Percentiles rank a stretch among this genome's conserved stretches.
Conservation (phyloP, 352 stramenopile species). For the Peronospora belbahrii region DNA sequence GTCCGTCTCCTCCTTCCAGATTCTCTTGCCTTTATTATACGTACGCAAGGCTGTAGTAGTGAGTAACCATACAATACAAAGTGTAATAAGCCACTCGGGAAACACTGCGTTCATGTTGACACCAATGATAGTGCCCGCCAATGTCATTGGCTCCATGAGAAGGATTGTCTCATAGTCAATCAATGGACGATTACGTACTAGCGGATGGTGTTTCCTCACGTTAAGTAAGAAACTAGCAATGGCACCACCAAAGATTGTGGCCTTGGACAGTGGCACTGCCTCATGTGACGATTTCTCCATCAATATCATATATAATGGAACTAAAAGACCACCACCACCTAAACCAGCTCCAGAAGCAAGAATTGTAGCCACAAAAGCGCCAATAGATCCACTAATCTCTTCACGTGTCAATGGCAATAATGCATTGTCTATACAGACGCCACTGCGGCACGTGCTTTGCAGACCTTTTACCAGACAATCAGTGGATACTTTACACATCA, state of each 20-base stretch:
- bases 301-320: constrained; percentile 72
- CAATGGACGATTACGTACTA: constrained; percentile 48
- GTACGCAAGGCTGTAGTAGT: constrained; percentile 62
- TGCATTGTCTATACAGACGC: constrained; percentile 41
- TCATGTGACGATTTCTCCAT: constrained; percentile 71
- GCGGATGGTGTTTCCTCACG: constrained; percentile 49
- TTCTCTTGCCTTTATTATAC: constrained; percentile 55
- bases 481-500: constrained; percentile 33
- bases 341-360: constrained; percentile 61
- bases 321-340: constrained; percentile 65
- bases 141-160: constrained; percentile 83
- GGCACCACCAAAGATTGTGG: constrained; percentile 74
- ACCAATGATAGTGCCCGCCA: constrained; percentile 78
- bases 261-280: constrained; percentile 75
- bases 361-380: constrained; percentile 53
- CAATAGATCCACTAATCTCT: constrained; percentile 56
- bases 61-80: constrained; percentile 71
- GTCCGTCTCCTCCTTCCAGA: constrained; percentile 55
- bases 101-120: constrained; percentile 82
- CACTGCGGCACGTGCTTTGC: constrained; percentile 35
- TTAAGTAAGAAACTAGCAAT: constrained; percentile 77
- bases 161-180: constrained; percentile 84
- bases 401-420: constrained; percentile 51
- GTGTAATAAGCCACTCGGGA: constrained; percentile 75
- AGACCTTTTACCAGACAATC: constrained; percentile 45